A percentile compares a stretch with the other conserved stretches of the same genome.
phyloP scores from a whole-genome alignment of 306 rosid species.

The Senna tora region DNA sequence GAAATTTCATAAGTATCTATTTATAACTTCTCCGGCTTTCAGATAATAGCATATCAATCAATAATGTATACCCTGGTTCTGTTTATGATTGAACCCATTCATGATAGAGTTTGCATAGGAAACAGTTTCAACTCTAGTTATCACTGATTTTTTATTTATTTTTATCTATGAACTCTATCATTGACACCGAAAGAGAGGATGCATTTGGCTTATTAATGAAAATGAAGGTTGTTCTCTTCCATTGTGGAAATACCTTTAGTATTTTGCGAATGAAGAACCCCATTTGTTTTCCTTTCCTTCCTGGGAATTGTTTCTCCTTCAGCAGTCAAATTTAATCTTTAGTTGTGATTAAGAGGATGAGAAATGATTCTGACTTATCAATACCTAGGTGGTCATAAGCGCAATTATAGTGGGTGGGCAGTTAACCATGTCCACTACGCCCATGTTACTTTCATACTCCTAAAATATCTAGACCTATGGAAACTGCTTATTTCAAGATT shows the following conservation, averaged over 20 bases:
- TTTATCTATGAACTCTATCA: not conserved
- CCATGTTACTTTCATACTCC: constrained; percentile 28
- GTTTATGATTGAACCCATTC: not conserved
- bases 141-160: not conserved
- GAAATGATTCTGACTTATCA: not conserved
- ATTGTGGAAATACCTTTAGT: too few relatives aligned
- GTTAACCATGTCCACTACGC: constrained; percentile 10
- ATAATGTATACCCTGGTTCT: not conserved
- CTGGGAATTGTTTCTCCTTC: not conserved
- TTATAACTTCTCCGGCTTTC: not conserved
- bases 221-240: not conserved
- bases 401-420: not conserved
- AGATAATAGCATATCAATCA: not conserved
- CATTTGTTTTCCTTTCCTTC: too few relatives aligned
- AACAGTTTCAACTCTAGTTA: not conserved
- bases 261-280: too few relatives aligned
- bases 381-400: not conserved
- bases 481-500: constrained; percentile 3
- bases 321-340: not conserved
- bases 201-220: not conserved
- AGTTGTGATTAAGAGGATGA: not conserved
- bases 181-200: not conserved
- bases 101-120: not conserved
- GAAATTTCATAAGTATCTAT: not conserved
- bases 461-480: not conserved